phyloP scores from a whole-genome alignment of 306 rosid genomes.

The Gillenia trifoliata region DNA sequence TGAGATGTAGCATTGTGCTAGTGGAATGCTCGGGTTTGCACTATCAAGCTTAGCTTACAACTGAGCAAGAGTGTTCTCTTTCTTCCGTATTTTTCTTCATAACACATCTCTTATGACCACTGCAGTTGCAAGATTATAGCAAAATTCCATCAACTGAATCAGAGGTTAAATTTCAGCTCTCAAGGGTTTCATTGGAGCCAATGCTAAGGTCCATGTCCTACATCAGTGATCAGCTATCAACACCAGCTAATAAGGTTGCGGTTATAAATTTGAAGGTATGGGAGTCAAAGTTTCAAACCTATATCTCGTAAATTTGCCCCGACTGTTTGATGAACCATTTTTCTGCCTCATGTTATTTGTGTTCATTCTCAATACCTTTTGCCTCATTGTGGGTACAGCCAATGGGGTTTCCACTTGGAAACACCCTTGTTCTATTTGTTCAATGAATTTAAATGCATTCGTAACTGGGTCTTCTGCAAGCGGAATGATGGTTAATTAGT shows the following conservation, averaged over 20 bases:
- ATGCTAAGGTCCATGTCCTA: slow-evolving; percentile 89
- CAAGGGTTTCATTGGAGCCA: slow-evolving; percentile 76
- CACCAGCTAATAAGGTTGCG: slow-evolving; percentile 92
- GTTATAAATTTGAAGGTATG: slow-evolving; percentile 82
- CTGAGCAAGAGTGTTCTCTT: slow-evolving; percentile 5
- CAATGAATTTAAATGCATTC: background rate
- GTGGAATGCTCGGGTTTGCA: background rate
- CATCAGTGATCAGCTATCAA: slow-evolving; percentile 85
- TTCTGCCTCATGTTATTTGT: background rate
- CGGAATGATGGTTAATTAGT: background rate
- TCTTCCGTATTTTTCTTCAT: background rate
- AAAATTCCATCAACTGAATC: slow-evolving; percentile 67
- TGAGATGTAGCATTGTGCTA: background rate
- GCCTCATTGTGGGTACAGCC: background rate
- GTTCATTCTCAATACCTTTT: background rate
- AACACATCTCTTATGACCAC: slow-evolving; percentile 14
- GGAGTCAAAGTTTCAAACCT: slow-evolving; percentile 10
- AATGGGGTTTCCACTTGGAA: background rate
- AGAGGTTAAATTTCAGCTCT: slow-evolving; percentile 88
- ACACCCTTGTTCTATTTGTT: background rate
- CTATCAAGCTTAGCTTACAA: slow-evolving; percentile 14
- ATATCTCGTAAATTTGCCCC: slow-evolving; percentile 5
- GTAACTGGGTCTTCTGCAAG: background rate
- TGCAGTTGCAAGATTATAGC: slow-evolving; percentile 85
- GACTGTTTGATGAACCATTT: background rate